Conservation (phyloP, 2,329 filamentous ascomycete species). For the Pseudocercospora vitis region DNA sequence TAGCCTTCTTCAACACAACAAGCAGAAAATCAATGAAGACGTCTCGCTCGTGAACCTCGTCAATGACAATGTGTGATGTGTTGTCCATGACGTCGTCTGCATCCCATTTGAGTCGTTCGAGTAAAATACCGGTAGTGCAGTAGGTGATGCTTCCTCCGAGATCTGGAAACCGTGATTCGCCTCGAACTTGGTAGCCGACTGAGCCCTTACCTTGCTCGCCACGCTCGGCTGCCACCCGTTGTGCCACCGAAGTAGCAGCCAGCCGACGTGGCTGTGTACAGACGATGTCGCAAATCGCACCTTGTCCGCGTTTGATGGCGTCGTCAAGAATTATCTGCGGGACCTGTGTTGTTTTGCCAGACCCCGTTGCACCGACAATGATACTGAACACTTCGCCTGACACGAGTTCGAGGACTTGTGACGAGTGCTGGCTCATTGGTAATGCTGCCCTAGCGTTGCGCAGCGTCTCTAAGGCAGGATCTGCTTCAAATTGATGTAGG, state of each 20-base stretch:
- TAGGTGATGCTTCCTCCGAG: constrained; percentile 47
- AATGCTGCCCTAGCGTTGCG: constrained; percentile 40
- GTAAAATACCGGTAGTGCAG: constrained; percentile 53
- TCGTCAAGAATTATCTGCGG: constrained; percentile 57
- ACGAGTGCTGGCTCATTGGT: constrained; percentile 44
- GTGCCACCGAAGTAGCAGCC: constrained; percentile 49
- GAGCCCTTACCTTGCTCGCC: constrained; percentile 42
- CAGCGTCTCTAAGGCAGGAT: constrained; percentile 23
- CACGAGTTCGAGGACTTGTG: constrained; percentile 38
- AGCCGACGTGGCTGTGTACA: constrained; percentile 53
- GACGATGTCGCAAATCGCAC: constrained; percentile 50
- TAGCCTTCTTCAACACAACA: constrained; percentile 46
- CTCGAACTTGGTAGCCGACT: constrained; percentile 51
- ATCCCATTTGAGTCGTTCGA: constrained; percentile 46
- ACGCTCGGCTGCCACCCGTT: constrained; percentile 50
- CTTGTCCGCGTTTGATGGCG: constrained; percentile 42
- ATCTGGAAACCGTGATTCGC: constrained; percentile 40
- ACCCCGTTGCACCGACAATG: constrained; percentile 49
- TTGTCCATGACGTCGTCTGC: constrained; percentile 43
- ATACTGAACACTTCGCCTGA: constrained; percentile 46
- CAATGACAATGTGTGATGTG: constrained; percentile 52
- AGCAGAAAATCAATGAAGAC: constrained; percentile 49
- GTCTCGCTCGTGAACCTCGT: constrained; percentile 54
- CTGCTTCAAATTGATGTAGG: constrained; percentile 23
- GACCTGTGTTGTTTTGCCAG: constrained; percentile 53